Conservation (phyloP, 1,284 basidiomycete species). For the Salmacisia buchloeana region DNA sequence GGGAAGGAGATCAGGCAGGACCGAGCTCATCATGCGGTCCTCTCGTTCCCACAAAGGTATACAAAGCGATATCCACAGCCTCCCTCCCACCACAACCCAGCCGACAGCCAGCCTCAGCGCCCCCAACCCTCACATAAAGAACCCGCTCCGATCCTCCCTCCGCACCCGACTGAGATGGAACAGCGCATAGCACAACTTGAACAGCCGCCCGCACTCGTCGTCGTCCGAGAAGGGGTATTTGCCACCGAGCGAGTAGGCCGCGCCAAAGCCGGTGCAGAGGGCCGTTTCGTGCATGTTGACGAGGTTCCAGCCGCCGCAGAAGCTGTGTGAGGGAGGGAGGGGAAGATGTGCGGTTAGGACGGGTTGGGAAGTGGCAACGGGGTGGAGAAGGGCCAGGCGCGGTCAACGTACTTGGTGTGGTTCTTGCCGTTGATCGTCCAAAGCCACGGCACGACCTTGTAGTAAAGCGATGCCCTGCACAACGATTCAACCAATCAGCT, state of each 20-base stretch:
- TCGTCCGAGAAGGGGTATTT: slow-evolving; percentile 53
- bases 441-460: slow-evolving; percentile 60
- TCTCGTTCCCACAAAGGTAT: too few relatives aligned
- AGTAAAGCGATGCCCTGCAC: slow-evolving; percentile 54
- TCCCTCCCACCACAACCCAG: too few relatives aligned
- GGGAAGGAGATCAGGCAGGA: too few relatives aligned
- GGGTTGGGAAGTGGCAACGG: slow-evolving; percentile 33
- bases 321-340: slow-evolving; percentile 22
- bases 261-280: slow-evolving; percentile 60
- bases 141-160: slow-evolving; percentile 47
- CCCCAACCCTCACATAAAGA: slow-evolving; percentile 28
- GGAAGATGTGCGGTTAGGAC: slow-evolving; percentile 37
- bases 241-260: slow-evolving; percentile 61
- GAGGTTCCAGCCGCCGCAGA: slow-evolving; percentile 53
- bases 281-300: slow-evolving; percentile 61
- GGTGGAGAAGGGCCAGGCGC: neutral
- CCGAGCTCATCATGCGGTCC: too few relatives aligned
- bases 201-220: slow-evolving; percentile 54
- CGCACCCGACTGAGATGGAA: slow-evolving; percentile 51
- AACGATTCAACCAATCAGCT: too few relatives aligned
- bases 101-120: too few relatives aligned
- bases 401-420: slow-evolving; percentile 53
- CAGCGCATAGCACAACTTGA: slow-evolving; percentile 56
- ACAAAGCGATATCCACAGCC: too few relatives aligned
- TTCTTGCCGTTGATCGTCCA: slow-evolving; percentile 61